phyloP scores from a whole-genome alignment of 2,329 filamentous ascomycete species.

The Acrocalymma vagum region DNA sequence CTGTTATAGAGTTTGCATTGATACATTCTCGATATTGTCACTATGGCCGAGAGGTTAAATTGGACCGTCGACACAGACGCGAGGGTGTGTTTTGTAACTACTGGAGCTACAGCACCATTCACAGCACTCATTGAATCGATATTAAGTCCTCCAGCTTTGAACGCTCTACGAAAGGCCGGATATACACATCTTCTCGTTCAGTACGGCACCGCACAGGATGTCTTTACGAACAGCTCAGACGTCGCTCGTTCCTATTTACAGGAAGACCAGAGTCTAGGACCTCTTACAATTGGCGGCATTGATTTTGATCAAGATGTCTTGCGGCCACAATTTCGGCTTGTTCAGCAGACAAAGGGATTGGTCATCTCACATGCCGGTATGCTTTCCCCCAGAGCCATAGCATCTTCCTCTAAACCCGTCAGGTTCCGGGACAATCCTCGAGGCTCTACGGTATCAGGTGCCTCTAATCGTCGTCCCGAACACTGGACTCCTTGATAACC shows the following conservation, averaged over 20 bases:
- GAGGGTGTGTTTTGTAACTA: constrained; percentile 81
- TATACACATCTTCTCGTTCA: constrained; percentile 82
- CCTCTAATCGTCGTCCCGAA: constrained; percentile 93
- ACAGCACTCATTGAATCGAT: constrained; percentile 72
- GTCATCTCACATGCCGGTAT: constrained; percentile 90
- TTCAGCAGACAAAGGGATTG: constrained; percentile 69
- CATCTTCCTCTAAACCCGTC: constrained; percentile 7
- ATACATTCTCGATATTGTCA: background rate
- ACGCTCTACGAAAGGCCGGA: constrained; percentile 62
- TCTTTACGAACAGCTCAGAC: constrained; percentile 56
- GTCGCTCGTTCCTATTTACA: constrained; percentile 23
- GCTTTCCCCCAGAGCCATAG: constrained; percentile 20
- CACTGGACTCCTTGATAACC: constrained; percentile 81
- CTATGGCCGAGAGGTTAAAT: constrained; percentile 28
- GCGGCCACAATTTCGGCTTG: constrained; percentile 64
- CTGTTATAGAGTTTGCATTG: background rate
- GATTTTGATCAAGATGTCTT: constrained; percentile 71
- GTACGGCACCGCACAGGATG: constrained; percentile 72
- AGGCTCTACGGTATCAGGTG: constrained; percentile 76
- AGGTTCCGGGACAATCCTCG: constrained; percentile 92
- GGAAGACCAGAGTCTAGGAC: constrained; percentile 10
- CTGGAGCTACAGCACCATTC: constrained; percentile 92
- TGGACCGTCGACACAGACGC: constrained; percentile 27
- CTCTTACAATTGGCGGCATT: constrained; percentile 65
- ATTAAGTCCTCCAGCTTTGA: constrained; percentile 69